Evolutionary conservation across 331 rosid genomes (phyloP), one percentile per base, ranked within the genome.

Genomic region (Quercus tomentella): DNA sequence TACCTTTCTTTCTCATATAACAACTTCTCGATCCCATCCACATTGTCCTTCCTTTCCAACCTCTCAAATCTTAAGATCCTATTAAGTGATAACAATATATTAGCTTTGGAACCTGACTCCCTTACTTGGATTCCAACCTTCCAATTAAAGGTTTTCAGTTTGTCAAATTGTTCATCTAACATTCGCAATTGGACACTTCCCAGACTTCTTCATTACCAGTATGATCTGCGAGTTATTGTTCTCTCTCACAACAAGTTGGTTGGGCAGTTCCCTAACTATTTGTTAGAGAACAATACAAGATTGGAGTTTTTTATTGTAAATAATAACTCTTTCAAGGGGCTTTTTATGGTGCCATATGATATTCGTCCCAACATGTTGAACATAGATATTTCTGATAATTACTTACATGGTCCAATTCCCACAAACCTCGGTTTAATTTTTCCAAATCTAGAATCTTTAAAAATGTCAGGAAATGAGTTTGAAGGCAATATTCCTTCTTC

Each of bases 31-130:
- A 73, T 54, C 66, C 55, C 67, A 0, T 30, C 67, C 17, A 18
- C 8, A 0, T 67, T 77, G 0, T 51, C 55, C 33, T 67, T 54
- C 7, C 66, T 77, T 52, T 49, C 4, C 45, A 54, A 67, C 35
- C 80, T 65, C 51, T 45, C 62, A 45, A 65, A 45, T 15, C 80
- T 76, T 49, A 21, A 76, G 49, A 72, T 63, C 62, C 51, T 76
- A 62, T 51, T 49, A 11, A 28, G 65, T 30, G 18, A 35, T 9
- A 18, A 72, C 73, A 62, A 63, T 30, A 63, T 45, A 5, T 45
- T 72, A 62, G 49, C n/a, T 11, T 76, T 76, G 73, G 73, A 76
- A 51, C 51, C 73, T 43, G 62, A 63, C 73, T 18, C 49, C 3
- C 80, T 30, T 10, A 58, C 62, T 41, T 65, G 4, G 25, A n/a